Base-by-base conservation (phyloP, 2,329 filamentous ascomycete species). In the Didymella segeticola region DNA sequence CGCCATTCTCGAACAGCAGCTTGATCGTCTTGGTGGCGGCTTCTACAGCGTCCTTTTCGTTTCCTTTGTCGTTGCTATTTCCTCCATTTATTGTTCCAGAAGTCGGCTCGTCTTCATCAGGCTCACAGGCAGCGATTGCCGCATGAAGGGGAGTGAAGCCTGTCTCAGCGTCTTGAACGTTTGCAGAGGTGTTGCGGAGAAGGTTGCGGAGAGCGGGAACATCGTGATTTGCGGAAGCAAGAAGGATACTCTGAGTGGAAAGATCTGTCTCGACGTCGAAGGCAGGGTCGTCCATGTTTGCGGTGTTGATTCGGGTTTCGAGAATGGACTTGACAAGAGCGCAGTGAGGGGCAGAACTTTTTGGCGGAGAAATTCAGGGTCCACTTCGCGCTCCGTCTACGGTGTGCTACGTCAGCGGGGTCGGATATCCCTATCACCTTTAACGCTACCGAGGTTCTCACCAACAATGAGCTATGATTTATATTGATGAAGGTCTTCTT, bases 91-190 rank as follows among this genome's bases (percentile, higher is more conserved):
- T 47, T 38, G 66, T 47, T 5, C 63, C 75, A 71, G 47, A 76
- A 64, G 43, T 29, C 2, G 59, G 30, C 9, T 71, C 71, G 2
- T 74, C 72, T 0, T 79, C 77, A 22, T 78, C 76, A 0, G 76
- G 66, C 56, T 82, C 80, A 54, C 78, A 82, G 2, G 76, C 70
- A n/a, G 91, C 89, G 70, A 98, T 90, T 31, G 92, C 91, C 19
- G 93, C 90, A 76, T 98, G 95, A 12, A 98, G 82, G 9, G 93
- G 92, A 8, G 92, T 92, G 74, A 89, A 91, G 56, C 91, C 90
- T 1, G 93, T 96, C 56, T 88, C 86, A 5, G 89, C 84, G 69
- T 98, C 93, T 74, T 93, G 91, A 4, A 89, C 86, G 72, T 89
- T 92, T 26, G 79, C 90, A 78, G 78, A 87, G 42, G 79, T 77